Base-by-base conservation (phyloP, 257 asterid genomes). In the Handroanthus guayacan region DNA sequence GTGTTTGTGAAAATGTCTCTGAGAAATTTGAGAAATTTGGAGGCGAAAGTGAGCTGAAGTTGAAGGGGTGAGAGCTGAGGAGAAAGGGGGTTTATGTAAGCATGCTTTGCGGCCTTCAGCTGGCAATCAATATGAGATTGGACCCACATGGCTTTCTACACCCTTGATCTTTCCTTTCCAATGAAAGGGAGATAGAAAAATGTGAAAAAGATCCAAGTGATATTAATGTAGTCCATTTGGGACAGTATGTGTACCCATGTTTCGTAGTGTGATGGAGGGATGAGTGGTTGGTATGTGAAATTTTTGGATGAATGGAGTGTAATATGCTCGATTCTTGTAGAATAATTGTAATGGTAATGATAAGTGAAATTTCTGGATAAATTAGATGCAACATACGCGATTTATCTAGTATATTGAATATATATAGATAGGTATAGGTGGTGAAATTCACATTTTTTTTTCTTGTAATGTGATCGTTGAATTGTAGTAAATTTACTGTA, bases 81-180 rank as follows among this genome's bases (percentile, higher is more conserved):
- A 0, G 1, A 10, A n/a, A 17, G 45, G 80, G 84, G 89, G 86
- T 69, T 75, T 87, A 81, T 83, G 82, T 87, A 86, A 76, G 84
- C 89, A 52, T 58, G 76, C 80, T 79, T 91, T 89, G 83, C 87
- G 86, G 87, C 87, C 77, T 85, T 90, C 88, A 82, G 86, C 87
- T 83, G 86, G 83, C 84, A 80, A 81, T 85, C 81, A 81, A 68
- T 71, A 58, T 60, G 52, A 80, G 48, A 0, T 18, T 62, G 89
- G 92, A 2, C 91, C 98, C 96, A 85, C 89, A 14, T 12, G 66
- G 43, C 70, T 50, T 74, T 83, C 77, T 56, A 66, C 66, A 52
- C 13, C 64, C 66, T 72, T 71, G 72, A 14, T 72, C 48, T 69
- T 72, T 20, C 68, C 74, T 66, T 85, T 71, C 72, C 84, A 70